Base-by-base conservation (phyloP, 2,329 filamentous ascomycete species). In the Xylariaceae sp. region DNA sequence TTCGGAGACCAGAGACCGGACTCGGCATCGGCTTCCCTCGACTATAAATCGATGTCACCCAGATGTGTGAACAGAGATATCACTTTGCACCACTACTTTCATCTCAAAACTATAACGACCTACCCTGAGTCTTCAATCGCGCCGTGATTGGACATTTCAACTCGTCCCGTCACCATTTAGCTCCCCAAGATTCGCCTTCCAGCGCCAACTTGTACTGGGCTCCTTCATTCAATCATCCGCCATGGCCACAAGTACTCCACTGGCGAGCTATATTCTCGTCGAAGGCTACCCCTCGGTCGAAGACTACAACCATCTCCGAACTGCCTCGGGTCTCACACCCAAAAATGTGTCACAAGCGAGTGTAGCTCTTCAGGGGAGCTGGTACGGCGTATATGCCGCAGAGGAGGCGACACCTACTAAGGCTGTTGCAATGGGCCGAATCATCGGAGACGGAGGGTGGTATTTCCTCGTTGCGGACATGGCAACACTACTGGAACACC, bases 381-480 rank as follows among this genome's bases (percentile, higher is more conserved):
- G 71, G 68, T 68, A 68, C 47, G 67, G 68, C n/a, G 70, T 66
- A 39, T 67, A 68, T 54, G 55, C 72, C 41, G 60, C 59, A 2
- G 62, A 63, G 47, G 47, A 54, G 5, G 40, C 44, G n/a, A 27
- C 42, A 5, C 44, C 54, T 4, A 32, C 44, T 7, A 52, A 47
- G n/a, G 44, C 55, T 1, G 64, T 77, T 5, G 74, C 63, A 0
- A 77, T 77, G 74, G 74, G 73, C 39, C 68, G 75, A 17, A 62
- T 77, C 21, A 62, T 76, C 45, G 71, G 73, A 11, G 75, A 78
- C 49, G 74, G 74, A 6, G 70, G 69, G 5, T 73, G 74, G 63
- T 76, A 77, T 52, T 74, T 77, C 42, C 61, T 70, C 35, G 65
- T 78, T 40, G 68, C 68, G 17, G 74, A 78, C 53, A 72, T 79